Evolutionary conservation across 2,329 filamentous ascomycete species (phyloP).

Genomic region (Dryadomyces quercivorus): DNA sequence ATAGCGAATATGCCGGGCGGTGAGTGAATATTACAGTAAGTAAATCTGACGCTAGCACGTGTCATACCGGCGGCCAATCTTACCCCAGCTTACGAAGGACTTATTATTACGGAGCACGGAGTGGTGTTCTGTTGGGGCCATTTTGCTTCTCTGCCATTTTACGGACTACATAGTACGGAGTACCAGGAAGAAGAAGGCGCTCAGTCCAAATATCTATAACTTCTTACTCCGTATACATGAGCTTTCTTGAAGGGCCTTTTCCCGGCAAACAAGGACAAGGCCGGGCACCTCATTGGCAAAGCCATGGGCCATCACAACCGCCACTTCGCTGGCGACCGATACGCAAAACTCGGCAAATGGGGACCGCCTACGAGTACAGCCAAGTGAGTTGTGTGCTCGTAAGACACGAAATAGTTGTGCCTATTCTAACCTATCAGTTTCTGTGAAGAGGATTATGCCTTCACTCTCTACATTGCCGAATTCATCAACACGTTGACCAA

Average conservation of each 20-base stretch:
- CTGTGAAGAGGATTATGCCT: constrained; percentile 37
- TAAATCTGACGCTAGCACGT: background rate
- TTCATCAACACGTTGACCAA: constrained; percentile 42
- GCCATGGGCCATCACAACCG: constrained; percentile 19
- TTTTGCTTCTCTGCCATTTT: too few species aligned
- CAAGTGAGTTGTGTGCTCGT: constrained; percentile 13
- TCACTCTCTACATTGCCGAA: constrained; percentile 38
- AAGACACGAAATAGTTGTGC: too few species aligned
- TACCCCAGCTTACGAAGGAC: too few species aligned
- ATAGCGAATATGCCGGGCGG: constrained; percentile 11
- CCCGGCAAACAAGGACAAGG: background rate
- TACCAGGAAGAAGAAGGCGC: too few species aligned
- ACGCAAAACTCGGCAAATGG: constrained; percentile 16
- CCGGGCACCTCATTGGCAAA: background rate
- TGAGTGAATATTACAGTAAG: background rate
- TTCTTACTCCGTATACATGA: too few species aligned
- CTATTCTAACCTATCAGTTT: constrained; percentile 13
- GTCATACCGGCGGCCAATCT: background rate
- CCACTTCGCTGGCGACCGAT: constrained; percentile 16
- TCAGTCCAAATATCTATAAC: too few species aligned
- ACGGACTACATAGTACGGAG: too few species aligned
- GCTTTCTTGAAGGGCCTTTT: too few species aligned
- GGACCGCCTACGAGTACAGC: constrained; percentile 19
- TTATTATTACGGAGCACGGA: too few species aligned
- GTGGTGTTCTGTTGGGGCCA: too few species aligned